These are phyloP conservation scores for Hibiscus trionum DNA, from an alignment of 345 rosid species.

Conservation along the genomic window DNA sequence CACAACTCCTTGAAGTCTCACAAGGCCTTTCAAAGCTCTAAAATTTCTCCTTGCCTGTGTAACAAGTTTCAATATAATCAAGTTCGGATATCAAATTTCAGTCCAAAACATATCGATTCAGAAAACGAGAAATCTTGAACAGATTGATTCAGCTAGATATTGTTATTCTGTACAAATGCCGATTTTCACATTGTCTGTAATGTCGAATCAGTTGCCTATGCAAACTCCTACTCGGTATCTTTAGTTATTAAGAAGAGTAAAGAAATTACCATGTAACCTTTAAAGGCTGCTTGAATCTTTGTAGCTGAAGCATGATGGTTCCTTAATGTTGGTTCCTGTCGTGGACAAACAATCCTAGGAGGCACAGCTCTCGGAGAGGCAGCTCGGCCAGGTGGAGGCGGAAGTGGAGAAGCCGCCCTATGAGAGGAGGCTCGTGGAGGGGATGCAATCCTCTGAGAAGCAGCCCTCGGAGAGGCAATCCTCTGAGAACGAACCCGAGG, in stretches of 20 bases:
- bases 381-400: slow-evolving; percentile 16
- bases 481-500: slow-evolving; percentile 45
- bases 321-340: slow-evolving; percentile 61
- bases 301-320: slow-evolving; percentile 60
- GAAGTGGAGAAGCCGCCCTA: slow-evolving; percentile 21
- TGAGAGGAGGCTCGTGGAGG: slow-evolving; percentile 42
- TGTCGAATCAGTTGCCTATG: background rate
- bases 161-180: background rate
- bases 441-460: slow-evolving; percentile 31
- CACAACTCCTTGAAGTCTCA: slow-evolving; percentile 95
- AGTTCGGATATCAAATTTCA: background rate
- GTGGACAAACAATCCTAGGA: slow-evolving; percentile 22
- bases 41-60: slow-evolving; percentile 89
- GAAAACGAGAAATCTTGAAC: background rate
- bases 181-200: background rate
- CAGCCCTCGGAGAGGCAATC: slow-evolving; percentile 40
- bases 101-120: background rate
- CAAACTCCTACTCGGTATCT: background rate
- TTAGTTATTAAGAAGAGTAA: slow-evolving; percentile 6
- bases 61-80: slow-evolving; percentile 11
- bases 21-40: slow-evolving; percentile 84
- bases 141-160: background rate
- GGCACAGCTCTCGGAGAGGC: slow-evolving; percentile 22
- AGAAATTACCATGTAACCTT: slow-evolving; percentile 74
- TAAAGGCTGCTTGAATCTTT: slow-evolving; percentile 79